Evolutionary conservation across 2,329 filamentous ascomycete genomes (phyloP).

Genomic region (Alternaria triticina): DNA sequence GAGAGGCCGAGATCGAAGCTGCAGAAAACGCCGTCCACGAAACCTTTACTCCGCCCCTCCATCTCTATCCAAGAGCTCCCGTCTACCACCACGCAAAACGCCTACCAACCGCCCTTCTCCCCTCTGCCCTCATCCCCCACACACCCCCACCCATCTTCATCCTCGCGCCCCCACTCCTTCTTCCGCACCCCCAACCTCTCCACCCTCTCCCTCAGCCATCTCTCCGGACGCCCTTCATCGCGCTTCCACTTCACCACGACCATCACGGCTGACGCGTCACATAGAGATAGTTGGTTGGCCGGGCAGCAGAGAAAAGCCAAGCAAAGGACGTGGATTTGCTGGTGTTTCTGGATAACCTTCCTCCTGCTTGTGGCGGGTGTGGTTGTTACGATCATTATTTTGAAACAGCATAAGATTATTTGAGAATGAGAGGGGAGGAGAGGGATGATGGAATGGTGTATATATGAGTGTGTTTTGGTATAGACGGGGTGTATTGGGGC

Average conservation of each 20-base stretch:
- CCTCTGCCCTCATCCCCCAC: not conserved
- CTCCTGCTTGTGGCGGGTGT: constrained; percentile 54
- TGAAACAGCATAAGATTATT: constrained; percentile 41
- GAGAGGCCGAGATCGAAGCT: constrained; percentile 8
- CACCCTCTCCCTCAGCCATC: constrained; percentile 25
- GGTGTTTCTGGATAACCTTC: constrained; percentile 55
- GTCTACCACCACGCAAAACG: not conserved
- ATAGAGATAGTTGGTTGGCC: constrained; percentile 62
- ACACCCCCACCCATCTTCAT: not conserved
- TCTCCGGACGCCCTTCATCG: constrained; percentile 32
- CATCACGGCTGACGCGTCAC: constrained; percentile 34
- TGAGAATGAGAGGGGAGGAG: constrained; percentile 8
- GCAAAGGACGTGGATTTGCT: constrained; percentile 57
- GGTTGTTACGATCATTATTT: constrained; percentile 55
- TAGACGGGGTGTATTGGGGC: not conserved
- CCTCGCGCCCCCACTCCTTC: constrained; percentile 6
- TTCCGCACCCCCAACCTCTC: constrained; percentile 25
- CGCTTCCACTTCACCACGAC: constrained; percentile 43
- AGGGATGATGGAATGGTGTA: not conserved
- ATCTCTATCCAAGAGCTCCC: not conserved
- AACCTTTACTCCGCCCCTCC: constrained; percentile 9
- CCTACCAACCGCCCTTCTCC: not conserved
- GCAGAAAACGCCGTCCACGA: constrained; percentile 18
- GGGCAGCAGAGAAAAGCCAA: constrained; percentile 57
- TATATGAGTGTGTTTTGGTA: not conserved